Evolutionary conservation across 2,329 filamentous ascomycete species (phyloP), one percentile per base, ranked within the genome.

Genomic region (Sporothrix brasiliensis): DNA sequence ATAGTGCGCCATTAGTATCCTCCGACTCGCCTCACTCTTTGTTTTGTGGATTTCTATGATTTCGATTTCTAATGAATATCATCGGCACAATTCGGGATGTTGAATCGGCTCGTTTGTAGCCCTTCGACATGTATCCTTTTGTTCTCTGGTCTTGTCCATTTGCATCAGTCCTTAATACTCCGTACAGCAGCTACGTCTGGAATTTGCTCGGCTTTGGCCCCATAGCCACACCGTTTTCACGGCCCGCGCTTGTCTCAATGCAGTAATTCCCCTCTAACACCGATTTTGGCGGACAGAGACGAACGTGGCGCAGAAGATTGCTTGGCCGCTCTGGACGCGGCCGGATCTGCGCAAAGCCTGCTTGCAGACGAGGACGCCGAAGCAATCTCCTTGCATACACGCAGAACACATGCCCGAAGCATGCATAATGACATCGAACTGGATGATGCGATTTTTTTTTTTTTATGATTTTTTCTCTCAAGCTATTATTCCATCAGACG

Each of bases 181-280:
- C 34, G 34, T 27, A 49, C 34, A 11, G 21, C 30, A 30, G 13
- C 13, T 54, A 5, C 16, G 56, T 41, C 19, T 50, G 30, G 44
- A 47, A 21, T 21, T 3, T 13, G 30, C 30, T 39, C 16, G 4
- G 61, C 21, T 52, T 21, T 30, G 13, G 5, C 39, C 34, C 30
- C 56, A 61, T 61, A 69, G 54, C 56, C 54, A 61, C 67, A 50
- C 67, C 56, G 53, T 69, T 63, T 52, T 69, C 19, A 30, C 56
- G 67, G 56, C 67, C 67, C 44, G 67, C 67, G 47, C 67, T 41
- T 56, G 52, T 11, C 67, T 54, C 30, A 53, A 69, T 50, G 39
- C 4, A 53, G 67, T 39, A 68, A 68, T 60, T 60, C 24, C 39
- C 66, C n/a, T 39, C 50, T 53, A 68, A 58, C 34, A 66, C 61